A percentile compares a stretch with the other conserved stretches of the same genome.
These are phyloP conservation scores for Coniella lustricola DNA, from an alignment of 2,329 filamentous ascomycete genomes.

Conservation along the genomic window DNA sequence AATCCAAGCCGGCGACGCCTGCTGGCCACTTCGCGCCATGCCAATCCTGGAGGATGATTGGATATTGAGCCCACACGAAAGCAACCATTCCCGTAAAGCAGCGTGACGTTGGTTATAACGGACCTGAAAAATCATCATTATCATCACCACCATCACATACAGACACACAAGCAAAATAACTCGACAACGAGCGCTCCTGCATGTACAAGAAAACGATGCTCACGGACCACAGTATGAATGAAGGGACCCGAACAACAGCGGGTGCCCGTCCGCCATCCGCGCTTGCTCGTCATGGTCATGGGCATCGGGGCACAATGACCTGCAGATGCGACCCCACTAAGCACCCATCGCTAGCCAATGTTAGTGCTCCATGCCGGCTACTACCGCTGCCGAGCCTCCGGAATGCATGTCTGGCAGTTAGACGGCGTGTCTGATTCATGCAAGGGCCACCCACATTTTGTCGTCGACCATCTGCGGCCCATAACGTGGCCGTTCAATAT, in stretches of 20 bases:
- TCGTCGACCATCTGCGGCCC: slow-evolving; percentile 13
- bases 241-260: neutral
- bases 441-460: slow-evolving; percentile 2
- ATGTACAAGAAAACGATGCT: neutral
- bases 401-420: slow-evolving; percentile 10
- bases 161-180: too few species aligned
- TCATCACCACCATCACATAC: too few species aligned
- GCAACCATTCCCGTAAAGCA: too few species aligned
- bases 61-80: too few species aligned
- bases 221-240: neutral
- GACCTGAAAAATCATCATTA: too few species aligned
- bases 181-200: neutral
- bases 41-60: neutral
- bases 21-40: slow-evolving; percentile 2
- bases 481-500: neutral
- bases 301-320: slow-evolving; percentile 3
- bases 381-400: slow-evolving; percentile 12
- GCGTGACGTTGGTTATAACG: too few species aligned
- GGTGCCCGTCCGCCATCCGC: slow-evolving; percentile 1
- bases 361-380: slow-evolving; percentile 14
- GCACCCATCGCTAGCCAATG: slow-evolving; percentile 6
- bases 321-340: slow-evolving; percentile 8
- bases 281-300: slow-evolving; percentile 4
- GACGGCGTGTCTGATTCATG: slow-evolving; percentile 1
- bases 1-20: neutral